Evolutionary conservation across 2,329 filamentous ascomycete species (phyloP).

Genomic region (Alternaria brassicicola): DNA sequence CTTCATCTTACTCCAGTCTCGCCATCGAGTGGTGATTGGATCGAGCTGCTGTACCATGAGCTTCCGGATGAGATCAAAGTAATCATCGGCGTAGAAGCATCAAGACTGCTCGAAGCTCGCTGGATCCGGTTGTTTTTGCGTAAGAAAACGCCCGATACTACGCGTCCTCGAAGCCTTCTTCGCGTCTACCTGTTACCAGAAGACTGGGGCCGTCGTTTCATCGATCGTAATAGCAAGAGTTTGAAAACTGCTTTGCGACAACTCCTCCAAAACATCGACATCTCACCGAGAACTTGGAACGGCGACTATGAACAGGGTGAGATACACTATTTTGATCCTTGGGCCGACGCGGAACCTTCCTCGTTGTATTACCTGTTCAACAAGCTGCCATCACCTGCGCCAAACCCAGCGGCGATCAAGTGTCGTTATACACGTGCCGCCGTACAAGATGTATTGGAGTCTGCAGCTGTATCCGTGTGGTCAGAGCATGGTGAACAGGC

Average conservation of each 20-base stretch:
- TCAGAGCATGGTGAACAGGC: constrained; percentile 33
- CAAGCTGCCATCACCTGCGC: constrained; percentile 70
- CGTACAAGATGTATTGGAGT: constrained; percentile 62
- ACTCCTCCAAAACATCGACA: constrained; percentile 63
- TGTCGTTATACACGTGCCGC: constrained; percentile 60
- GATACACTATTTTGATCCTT: constrained; percentile 46
- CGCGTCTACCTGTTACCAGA: constrained; percentile 70
- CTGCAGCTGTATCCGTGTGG: constrained; percentile 38
- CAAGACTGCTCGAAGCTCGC: constrained; percentile 39
- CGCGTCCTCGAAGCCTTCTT: constrained; percentile 35
- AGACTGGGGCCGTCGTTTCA: constrained; percentile 62
- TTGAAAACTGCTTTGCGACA: constrained; percentile 56
- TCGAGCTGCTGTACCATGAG: constrained; percentile 27
- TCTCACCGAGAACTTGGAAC: constrained; percentile 62
- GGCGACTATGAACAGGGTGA: constrained; percentile 46
- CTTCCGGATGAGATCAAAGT: constrained; percentile 30
- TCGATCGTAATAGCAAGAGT: constrained; percentile 57
- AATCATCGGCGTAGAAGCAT: constrained; percentile 32
- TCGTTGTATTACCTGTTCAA: constrained; percentile 77
- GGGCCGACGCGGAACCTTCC: constrained; percentile 52
- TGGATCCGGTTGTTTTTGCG: constrained; percentile 45
- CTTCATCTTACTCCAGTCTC: neutral
- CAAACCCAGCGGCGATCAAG: constrained; percentile 56
- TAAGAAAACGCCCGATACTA: neutral
- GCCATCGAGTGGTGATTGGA: constrained; percentile 25